Conservation (phyloP, 2,329 filamentous ascomycete genomes). For the Chaetomium globosum region DNA sequence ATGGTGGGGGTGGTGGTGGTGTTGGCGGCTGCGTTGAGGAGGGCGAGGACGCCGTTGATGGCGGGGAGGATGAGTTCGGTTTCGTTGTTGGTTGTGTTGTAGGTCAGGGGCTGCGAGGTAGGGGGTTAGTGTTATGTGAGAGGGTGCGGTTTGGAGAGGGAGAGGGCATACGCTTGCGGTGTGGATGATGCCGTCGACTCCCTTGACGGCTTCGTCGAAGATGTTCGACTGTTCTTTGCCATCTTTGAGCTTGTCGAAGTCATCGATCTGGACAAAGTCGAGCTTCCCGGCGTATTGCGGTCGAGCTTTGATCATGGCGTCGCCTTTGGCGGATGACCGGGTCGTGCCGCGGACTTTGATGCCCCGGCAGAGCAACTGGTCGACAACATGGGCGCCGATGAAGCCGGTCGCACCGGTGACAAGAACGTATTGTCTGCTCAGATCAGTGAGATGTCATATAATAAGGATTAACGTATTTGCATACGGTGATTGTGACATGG, state of each 20-base stretch:
- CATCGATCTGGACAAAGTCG: conserved; percentile 2
- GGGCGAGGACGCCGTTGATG: conserved; percentile 42
- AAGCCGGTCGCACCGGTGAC: conserved; percentile 18
- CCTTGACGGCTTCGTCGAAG: conserved; percentile 35
- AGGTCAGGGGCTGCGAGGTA: conserved; percentile 24
- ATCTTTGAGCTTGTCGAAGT: conserved; percentile 4
- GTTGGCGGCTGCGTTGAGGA: conserved; percentile 42
- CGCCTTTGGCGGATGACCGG: not conserved
- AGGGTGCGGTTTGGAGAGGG: not conserved
- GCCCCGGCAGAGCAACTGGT: conserved; percentile 12
- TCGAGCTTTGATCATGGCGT: conserved; percentile 1
- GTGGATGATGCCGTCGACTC: conserved; percentile 50
- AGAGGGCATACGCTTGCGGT: conserved; percentile 43
- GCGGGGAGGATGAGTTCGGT: conserved; percentile 41
- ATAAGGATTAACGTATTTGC: not conserved
- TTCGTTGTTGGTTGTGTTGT: conserved; percentile 39
- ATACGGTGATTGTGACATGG: not conserved
- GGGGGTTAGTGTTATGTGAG: not conserved
- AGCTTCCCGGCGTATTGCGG: not conserved
- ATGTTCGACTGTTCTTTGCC: not conserved
- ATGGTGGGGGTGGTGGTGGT: conserved; percentile 39
- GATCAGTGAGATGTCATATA: not conserved
- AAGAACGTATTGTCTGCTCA: conserved; percentile 10
- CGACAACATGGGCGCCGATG: conserved; percentile 16
- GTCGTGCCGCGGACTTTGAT: conserved; percentile 7